phyloP scores from a whole-genome alignment of 2,329 filamentous ascomycete species.

The Botrytis deweyae region DNA sequence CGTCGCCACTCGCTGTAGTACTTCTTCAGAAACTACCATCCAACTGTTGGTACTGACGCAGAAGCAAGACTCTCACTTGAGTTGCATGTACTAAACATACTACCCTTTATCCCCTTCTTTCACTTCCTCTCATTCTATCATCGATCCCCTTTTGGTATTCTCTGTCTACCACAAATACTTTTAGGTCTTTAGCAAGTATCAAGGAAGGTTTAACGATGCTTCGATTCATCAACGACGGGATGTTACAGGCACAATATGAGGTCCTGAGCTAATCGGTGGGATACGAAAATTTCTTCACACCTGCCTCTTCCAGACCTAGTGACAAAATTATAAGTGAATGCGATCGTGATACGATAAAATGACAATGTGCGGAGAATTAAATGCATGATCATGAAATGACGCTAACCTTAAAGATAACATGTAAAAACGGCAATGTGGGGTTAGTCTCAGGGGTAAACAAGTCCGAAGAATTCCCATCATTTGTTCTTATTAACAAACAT shows the following conservation, averaged over 20 bases:
- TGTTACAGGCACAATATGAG: too few species aligned
- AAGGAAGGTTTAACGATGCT: constrained; percentile 21
- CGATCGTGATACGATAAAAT: background rate
- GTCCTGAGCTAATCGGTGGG: too few species aligned
- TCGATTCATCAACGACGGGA: too few species aligned
- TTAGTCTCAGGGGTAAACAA: background rate
- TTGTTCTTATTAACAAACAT: background rate
- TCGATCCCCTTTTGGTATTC: constrained; percentile 31
- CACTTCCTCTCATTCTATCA: constrained; percentile 24
- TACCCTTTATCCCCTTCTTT: constrained; percentile 20
- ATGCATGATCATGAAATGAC: background rate
- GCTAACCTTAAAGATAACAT: background rate
- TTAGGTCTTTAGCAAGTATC: constrained; percentile 32
- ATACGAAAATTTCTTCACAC: background rate
- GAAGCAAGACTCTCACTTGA: background rate
- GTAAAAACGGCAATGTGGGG: background rate
- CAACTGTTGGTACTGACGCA: background rate
- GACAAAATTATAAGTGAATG: background rate
- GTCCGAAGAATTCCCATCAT: background rate
- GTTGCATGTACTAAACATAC: background rate
- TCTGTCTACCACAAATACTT: constrained; percentile 32
- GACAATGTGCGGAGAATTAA: background rate
- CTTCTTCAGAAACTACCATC: background rate
- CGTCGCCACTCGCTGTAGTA: background rate
- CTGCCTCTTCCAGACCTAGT: background rate